Percentiles rank a stretch among this genome's conserved stretches.
phyloP scores from a whole-genome alignment of 2,329 filamentous ascomycete genomes.

The Colletotrichum echinochloae region DNA sequence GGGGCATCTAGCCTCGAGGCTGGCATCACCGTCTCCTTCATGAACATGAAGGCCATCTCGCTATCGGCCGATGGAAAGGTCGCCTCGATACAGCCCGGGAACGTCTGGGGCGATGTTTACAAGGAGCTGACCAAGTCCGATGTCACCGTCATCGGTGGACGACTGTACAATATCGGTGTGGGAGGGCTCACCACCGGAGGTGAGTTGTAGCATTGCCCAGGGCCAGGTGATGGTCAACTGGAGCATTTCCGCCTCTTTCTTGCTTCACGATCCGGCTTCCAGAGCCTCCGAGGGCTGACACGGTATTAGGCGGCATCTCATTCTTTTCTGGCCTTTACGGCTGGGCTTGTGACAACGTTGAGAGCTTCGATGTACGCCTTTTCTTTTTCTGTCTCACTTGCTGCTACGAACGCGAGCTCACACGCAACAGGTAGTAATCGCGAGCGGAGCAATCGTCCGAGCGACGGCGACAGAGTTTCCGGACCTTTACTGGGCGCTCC shows the following conservation, averaged over 20 bases:
- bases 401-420: not conserved
- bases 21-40: conserved; percentile 34
- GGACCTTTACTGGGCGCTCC: conserved; percentile 69
- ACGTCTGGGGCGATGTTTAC: conserved; percentile 56
- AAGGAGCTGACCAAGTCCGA: conserved; percentile 48
- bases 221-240: not conserved
- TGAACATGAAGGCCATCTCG: conserved; percentile 13
- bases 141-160: conserved; percentile 54
- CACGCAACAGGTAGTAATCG: conserved; percentile 54
- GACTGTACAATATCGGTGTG: conserved; percentile 55
- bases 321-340: conserved; percentile 51
- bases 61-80: conserved; percentile 48
- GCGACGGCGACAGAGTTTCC: conserved; percentile 56
- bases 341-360: conserved; percentile 59
- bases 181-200: conserved; percentile 54
- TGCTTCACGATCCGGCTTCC: too few species aligned
- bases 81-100: conserved; percentile 54
- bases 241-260: not conserved
- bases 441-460: conserved; percentile 56
- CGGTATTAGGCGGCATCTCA: conserved; percentile 35
- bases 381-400: too few species aligned
- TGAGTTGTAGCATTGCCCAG: not conserved
- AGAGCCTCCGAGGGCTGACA: not conserved
- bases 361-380: conserved; percentile 25
- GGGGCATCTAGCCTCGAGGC: conserved; percentile 35